Percentiles rank a stretch among this genome's conserved stretches.
Conservation (phyloP, 2,329 filamentous ascomycete genomes). For the Penicillium paneum region DNA sequence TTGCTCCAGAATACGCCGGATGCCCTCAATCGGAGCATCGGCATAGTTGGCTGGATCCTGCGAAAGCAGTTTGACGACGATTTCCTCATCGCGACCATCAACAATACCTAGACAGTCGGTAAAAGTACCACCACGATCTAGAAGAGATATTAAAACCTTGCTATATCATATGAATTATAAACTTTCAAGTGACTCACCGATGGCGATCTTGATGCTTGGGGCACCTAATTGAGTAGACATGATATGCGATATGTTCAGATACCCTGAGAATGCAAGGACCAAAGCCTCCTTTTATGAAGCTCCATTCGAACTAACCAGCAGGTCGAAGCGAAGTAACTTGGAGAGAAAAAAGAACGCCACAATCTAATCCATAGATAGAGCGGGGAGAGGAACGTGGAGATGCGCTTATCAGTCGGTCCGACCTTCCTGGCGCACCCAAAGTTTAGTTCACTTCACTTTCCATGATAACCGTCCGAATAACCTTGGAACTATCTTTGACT, state of each 20-base stretch:
- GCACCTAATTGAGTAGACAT: slow-evolving; percentile 16
- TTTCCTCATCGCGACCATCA: slow-evolving; percentile 65
- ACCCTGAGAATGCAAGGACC: not conserved
- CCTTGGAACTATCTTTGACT: not conserved
- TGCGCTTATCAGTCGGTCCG: slow-evolving; percentile 10
- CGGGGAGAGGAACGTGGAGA: slow-evolving; percentile 6
- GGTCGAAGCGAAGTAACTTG: slow-evolving; percentile 1
- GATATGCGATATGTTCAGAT: not conserved
- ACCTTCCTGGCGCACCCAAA: slow-evolving; percentile 9
- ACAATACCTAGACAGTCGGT: slow-evolving; percentile 88
- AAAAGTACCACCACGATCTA: slow-evolving; percentile 77
- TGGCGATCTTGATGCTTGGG: slow-evolving; percentile 19
- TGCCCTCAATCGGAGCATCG: slow-evolving; percentile 87
- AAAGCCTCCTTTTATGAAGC: slow-evolving; percentile 6
- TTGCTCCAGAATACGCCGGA: slow-evolving; percentile 75
- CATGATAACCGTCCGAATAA: not conserved
- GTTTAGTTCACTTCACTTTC: not conserved
- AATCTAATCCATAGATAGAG: not conserved
- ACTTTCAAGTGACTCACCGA: slow-evolving; percentile 8
- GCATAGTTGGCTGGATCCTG: slow-evolving; percentile 87
- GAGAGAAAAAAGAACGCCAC: not conserved
- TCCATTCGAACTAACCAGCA: not conserved
- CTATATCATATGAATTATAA: not conserved
- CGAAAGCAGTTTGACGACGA: slow-evolving; percentile 82
- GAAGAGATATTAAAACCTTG: not conserved